Conservation (phyloP, 768 basidiomycete species). For the Mycena kentingensis region DNA sequence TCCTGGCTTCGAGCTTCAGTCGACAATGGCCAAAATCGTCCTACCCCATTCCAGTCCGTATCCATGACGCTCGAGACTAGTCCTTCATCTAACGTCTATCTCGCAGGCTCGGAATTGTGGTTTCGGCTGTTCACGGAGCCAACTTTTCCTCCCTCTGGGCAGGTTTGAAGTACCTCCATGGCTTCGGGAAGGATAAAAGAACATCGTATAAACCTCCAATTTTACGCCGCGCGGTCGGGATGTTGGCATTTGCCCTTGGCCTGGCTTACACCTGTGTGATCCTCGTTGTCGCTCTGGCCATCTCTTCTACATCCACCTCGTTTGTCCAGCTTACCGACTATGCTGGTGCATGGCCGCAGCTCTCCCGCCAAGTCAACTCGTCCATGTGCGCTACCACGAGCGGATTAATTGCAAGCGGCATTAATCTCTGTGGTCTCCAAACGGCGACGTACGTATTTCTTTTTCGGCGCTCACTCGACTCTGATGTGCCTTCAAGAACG, state of each 20-base stretch:
- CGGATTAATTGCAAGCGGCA: conserved; percentile 2
- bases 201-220: conserved; percentile 8
- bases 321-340: conserved; percentile 11
- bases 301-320: conserved; percentile 2
- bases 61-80: not conserved
- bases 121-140: conserved; percentile 14
- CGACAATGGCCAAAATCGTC: conserved; percentile 15
- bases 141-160: conserved; percentile 11
- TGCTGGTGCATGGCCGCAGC: conserved; percentile 10
- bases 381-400: conserved; percentile 16
- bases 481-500: not conserved
- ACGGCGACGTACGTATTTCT: not conserved
- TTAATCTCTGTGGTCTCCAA: conserved; percentile 17
- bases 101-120: conserved; percentile 13
- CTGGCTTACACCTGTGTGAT: conserved; percentile 5
- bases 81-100: not conserved
- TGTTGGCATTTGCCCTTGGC: conserved; percentile 6
- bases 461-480: not conserved
- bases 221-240: conserved; percentile 9
- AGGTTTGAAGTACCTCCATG: conserved; percentile 7
- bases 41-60: conserved; percentile 20
- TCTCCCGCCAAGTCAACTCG: conserved; percentile 18
- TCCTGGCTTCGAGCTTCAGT: conserved; percentile 14
- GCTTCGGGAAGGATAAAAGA: conserved; percentile 3
- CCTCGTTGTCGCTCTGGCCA: conserved; percentile 2